Percentiles rank a stretch among this genome's conserved stretches.
These are phyloP conservation scores for Blastomyces gilchristii DNA, from an alignment of 2,329 filamentous ascomycete genomes.

Conservation along the genomic window DNA sequence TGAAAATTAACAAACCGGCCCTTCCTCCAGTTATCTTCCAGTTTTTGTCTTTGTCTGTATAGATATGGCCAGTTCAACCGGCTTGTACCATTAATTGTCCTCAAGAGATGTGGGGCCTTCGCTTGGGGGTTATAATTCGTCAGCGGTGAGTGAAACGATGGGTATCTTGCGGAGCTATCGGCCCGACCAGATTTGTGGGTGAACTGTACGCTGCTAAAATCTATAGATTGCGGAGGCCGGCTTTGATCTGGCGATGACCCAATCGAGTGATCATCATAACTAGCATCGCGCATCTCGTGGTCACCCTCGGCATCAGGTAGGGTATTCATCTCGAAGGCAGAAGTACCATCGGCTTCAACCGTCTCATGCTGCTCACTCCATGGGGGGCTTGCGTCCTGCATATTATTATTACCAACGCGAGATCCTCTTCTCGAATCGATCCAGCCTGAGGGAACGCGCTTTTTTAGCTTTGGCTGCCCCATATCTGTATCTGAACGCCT, in stretches of 20 bases:
- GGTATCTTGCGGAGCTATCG: constrained; percentile 3
- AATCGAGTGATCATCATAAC: constrained; percentile 18
- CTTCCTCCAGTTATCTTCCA: constrained; percentile 86
- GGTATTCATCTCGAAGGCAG: constrained; percentile 6
- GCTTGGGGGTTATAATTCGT: constrained; percentile 12
- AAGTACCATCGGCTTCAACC: constrained; percentile 35
- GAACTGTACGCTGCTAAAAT: constrained; percentile 13
- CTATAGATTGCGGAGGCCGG: constrained; percentile 17
- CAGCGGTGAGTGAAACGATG: background rate
- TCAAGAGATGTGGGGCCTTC: constrained; percentile 26
- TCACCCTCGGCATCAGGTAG: constrained; percentile 31
- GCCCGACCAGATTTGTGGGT: constrained; percentile 16
- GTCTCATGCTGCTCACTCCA: constrained; percentile 41
- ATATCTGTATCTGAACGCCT: constrained; percentile 39
- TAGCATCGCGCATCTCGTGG: constrained; percentile 35
- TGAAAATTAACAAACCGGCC: constrained; percentile 79
- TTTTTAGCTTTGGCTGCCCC: constrained; percentile 44
- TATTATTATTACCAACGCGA: constrained; percentile 6
- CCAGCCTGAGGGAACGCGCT: constrained; percentile 40
- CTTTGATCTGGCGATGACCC: constrained; percentile 11
- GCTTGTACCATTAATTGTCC: constrained; percentile 26
- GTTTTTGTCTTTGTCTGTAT: constrained; percentile 71
- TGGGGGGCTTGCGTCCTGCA: constrained; percentile 15
- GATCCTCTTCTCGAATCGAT: constrained; percentile 29
- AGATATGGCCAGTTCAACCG: constrained; percentile 87